These are phyloP conservation scores for Trichophyton mentagrophytes DNA, from an alignment of 2,329 filamentous ascomycete species.

Conservation along the genomic window DNA sequence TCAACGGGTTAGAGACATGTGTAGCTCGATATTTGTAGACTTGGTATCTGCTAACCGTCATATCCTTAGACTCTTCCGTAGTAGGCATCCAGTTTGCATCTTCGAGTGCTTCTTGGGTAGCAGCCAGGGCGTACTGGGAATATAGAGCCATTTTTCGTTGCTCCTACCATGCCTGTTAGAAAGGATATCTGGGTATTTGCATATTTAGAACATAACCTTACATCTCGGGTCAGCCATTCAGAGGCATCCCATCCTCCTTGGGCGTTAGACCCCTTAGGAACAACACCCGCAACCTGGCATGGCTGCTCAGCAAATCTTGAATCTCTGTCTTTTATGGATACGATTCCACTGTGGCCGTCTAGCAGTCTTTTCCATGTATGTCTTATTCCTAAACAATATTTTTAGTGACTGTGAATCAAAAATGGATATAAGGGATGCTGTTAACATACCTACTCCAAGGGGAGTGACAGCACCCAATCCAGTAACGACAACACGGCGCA, in stretches of 20 bases:
- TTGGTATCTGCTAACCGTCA: conserved; percentile 41
- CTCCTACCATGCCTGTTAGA: conserved; percentile 33
- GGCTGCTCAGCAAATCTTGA: conserved; percentile 58
- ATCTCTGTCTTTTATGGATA: conserved; percentile 54
- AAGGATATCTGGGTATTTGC: neutral
- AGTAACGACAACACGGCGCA: conserved; percentile 65
- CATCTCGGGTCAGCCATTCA: conserved; percentile 34
- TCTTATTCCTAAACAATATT: conserved; percentile 43
- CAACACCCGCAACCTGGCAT: conserved; percentile 71
- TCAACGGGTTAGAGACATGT: neutral
- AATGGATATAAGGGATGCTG: neutral
- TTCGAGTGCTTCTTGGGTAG: conserved; percentile 68
- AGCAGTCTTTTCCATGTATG: conserved; percentile 72
- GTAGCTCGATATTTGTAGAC: no score
- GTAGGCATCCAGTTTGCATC: conserved; percentile 67
- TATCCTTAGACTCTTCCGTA: conserved; percentile 51
- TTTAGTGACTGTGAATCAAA: neutral
- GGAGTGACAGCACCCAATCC: conserved; percentile 73
- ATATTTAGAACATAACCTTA: conserved; percentile 15
- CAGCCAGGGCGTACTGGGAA: conserved; percentile 80
- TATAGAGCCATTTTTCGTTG: conserved; percentile 78
- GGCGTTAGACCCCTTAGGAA: conserved; percentile 47
- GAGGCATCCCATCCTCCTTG: conserved; percentile 32
- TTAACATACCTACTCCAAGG: conserved; percentile 55
- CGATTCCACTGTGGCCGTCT: conserved; percentile 66